Evolutionary conservation across 768 basidiomycete genomes (phyloP), one percentile per base, ranked within the genome.

Genomic region (Suillus subalutaceus): DNA sequence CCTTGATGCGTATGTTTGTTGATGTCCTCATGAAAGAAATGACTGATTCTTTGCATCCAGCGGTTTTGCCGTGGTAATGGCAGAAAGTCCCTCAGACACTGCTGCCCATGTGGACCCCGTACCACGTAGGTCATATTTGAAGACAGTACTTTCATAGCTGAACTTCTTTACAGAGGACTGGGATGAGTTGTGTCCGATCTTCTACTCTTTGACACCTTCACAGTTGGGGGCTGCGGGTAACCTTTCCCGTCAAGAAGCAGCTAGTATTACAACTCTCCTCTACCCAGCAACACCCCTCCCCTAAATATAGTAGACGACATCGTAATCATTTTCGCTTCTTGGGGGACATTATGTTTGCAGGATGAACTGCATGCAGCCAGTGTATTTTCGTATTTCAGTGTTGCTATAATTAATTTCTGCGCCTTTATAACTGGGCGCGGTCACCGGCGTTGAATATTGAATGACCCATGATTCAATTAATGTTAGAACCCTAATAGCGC

Each of bases 21-120:
- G 7, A 57, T 4, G n/a, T 23, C n/a, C n/a, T n/a, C n/a, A 2
- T 3, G n/a, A 57, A 57, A 23, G 6, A 8, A 20, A 57, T 57
- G n/a, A 13, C 37, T 57, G 7, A 57, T 23, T 23, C n/a, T 15
- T 15, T 7, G 4, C 56, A 23, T 53, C 4, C n/a, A 77, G 74
- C 18, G 77, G 74, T 12, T 77, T 78, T 63, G 76, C 75, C 53
- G 74, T 77, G 44, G 63, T 78, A 15, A 64, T 77, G 66, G 76
- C 74, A 0, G 75, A 76, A 67, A 70, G 71, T 0, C 72, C 75
- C n/a, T 20, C 48, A 7, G 63, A 56, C 10, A 52, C 63, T 10
- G 20, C 4, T 7, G 56, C 56, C 16, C 56, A 57, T 23, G 1
- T 38, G 2, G 16, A 20, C 37, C 56, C 56, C 37, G 37, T 57